Conservation (phyloP, 2,329 filamentous ascomycete species). For the Exophiala spinifera region DNA sequence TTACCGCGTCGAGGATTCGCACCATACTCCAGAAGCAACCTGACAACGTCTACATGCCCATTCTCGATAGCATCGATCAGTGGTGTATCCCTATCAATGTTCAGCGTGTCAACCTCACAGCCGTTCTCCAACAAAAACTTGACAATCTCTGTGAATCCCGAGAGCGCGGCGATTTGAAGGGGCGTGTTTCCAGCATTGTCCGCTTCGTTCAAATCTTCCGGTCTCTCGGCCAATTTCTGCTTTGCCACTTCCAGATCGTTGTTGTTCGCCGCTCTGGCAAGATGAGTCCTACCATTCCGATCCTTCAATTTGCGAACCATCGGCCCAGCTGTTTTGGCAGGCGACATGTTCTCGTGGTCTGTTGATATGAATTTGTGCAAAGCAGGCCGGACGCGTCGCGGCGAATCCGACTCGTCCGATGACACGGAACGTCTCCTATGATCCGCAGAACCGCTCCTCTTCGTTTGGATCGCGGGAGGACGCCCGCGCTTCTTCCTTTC, state of each 20-base stretch:
- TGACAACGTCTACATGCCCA: constrained; percentile 83
- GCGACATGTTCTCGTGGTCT: constrained; percentile 54
- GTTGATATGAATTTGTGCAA: constrained; percentile 42
- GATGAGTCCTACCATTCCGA: constrained; percentile 82
- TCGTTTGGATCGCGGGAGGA: constrained; percentile 41
- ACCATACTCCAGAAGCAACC: constrained; percentile 75
- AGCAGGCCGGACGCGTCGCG: constrained; percentile 38
- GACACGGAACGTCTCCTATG: constrained; percentile 30
- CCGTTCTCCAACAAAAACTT: constrained; percentile 79
- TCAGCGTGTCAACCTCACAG: constrained; percentile 77
- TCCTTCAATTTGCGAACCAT: constrained; percentile 77
- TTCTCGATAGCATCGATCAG: constrained; percentile 96
- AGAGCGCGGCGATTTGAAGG: constrained; percentile 84
- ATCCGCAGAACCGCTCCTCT: constrained; percentile 46
- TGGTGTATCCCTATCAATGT: constrained; percentile 82
- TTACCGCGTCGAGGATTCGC: constrained; percentile 91
- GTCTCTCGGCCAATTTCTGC: constrained; percentile 69
- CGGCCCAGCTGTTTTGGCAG: constrained; percentile 65
- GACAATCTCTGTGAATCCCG: constrained; percentile 83
- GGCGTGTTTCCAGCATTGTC: constrained; percentile 97
- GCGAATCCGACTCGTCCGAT: constrained; percentile 38
- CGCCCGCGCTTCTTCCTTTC: constrained; percentile 37
- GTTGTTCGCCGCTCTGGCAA: constrained; percentile 85
- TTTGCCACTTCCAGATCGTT: constrained; percentile 79
- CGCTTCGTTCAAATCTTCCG: constrained; percentile 81